Base-by-base conservation (phyloP, 768 basidiomycete genomes). In the Amanita rubescens region DNA sequence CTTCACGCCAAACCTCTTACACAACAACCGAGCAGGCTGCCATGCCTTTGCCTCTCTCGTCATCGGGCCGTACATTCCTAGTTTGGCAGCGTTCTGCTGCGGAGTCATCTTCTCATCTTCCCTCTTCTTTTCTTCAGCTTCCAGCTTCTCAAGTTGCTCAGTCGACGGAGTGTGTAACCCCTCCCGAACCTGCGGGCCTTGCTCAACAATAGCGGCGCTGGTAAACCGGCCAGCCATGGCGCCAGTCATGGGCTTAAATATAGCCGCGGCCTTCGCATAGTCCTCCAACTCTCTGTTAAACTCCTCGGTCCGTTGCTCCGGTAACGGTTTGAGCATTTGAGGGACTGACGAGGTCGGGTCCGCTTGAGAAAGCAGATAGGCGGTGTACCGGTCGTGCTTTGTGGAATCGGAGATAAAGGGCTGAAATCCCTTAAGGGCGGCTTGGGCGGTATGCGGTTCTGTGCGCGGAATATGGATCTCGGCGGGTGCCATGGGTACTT, bases 161-260 rank as follows among this genome's bases (percentile, higher is more conserved):
- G 63, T 59, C 5, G 71, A 67, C 0, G 87, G 85, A 35, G 75
- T 79, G 59, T 88, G 80, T 46, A 92, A 63, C 1, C 90, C 90
- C 63, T 85, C 87, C 27, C 80, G 62, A 11, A 81, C 65, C 52
- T 79, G 75, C 4, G 85, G 79, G 0, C 79, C 85, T 4, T 68
- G 64, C 24, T 91, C 90, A n/a, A 90, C 69, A 12, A 84, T 75
- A 0, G 79, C 78, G 0, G 90, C 90, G 53, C 81, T 87, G 5
- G 88, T 92, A 67, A 98, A 98, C n/a, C 95, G 79, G 19, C 84
- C 87, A 0, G 93, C 92, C 90, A 98, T 97, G 14, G 91, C 90
- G 2, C 87, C 90, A 0, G 84, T 80, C 59, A 94, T 81, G 0
- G 96, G 96, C 61, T 92, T 92, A 73, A 97, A 98, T 25, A 98